A percentile compares a stretch with the other conserved stretches of the same genome.
phyloP scores from a whole-genome alignment of 2,329 filamentous ascomycete species.

The Pestalotiopsis sp. region DNA sequence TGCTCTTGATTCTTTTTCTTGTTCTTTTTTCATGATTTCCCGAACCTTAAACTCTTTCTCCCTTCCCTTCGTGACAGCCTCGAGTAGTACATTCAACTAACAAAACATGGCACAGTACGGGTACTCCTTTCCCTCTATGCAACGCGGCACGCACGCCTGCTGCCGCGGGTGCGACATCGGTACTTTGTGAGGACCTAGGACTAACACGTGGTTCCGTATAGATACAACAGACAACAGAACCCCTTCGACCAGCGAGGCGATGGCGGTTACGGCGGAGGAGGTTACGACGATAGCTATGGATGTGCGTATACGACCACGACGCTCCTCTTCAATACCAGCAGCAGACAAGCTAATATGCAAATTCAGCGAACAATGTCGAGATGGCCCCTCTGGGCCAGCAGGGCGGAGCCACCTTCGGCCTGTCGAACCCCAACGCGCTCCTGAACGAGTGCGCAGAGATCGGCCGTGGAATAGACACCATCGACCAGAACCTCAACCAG shows the following conservation, averaged over 20 bases:
- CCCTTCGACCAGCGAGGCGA: conserved; percentile 60
- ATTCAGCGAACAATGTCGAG: conserved; percentile 60
- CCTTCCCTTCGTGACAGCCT: conserved; percentile 24
- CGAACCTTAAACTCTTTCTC: conserved; percentile 13
- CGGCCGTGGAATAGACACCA: conserved; percentile 73
- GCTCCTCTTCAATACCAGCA: not conserved
- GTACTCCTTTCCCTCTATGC: conserved; percentile 38
- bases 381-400: conserved; percentile 65
- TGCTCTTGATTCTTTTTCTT: not conserved
- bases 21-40: not conserved
- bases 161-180: conserved; percentile 10
- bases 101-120: conserved; percentile 53
- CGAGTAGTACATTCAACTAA: conserved; percentile 31
- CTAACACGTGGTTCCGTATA: conserved; percentile 38
- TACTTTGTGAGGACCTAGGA: conserved; percentile 13
- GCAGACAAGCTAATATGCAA: conserved; percentile 11
- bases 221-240: conserved; percentile 58
- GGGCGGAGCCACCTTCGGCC: conserved; percentile 49
- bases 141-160: conserved; percentile 5
- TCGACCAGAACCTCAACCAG: conserved; percentile 73
- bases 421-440: conserved; percentile 71
- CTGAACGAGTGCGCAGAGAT: conserved; percentile 85
- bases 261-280: conserved; percentile 29
- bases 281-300: conserved; percentile 35
- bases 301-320: conserved; percentile 33